phyloP scores from a whole-genome alignment of 495 filamentous ascomycete genomes.

The Hypoxylon fragiforme region DNA sequence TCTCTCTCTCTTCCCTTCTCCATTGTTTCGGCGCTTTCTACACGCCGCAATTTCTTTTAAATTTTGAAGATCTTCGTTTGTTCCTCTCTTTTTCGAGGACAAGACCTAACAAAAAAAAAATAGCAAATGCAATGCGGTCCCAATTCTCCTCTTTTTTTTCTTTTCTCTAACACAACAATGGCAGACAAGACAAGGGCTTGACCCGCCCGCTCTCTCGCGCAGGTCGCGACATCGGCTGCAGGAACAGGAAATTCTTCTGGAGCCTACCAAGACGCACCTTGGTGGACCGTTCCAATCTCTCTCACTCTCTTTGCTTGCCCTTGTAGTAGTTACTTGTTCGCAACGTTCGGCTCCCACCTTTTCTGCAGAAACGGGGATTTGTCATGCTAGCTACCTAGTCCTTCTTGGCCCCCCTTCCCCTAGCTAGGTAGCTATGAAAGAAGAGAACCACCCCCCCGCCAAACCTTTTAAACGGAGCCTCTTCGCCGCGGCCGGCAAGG shows the following conservation, averaged over 20 bases:
- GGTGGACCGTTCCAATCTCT: constrained; percentile 15
- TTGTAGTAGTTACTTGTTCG: not conserved
- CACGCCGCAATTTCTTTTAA: not conserved
- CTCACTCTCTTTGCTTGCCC: not conserved
- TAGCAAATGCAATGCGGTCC: no score
- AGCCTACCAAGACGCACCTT: constrained; percentile 16
- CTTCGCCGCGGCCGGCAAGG: constrained; percentile 17
- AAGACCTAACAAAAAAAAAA: no score
- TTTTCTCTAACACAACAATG: no score
- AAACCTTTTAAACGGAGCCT: constrained; percentile 26
- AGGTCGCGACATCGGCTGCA: constrained; percentile 36
- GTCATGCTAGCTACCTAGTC: constrained; percentile 8
- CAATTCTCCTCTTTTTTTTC: no score
- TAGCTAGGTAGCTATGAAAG: no score
- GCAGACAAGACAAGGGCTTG: not conserved
- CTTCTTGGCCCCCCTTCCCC: constrained; percentile 7
- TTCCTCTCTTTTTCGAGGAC: not conserved
- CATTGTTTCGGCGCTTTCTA: not conserved
- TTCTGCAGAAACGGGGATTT: constrained; percentile 12
- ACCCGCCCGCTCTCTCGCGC: constrained; percentile 18
- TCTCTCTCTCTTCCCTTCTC: not conserved
- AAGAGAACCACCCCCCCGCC: no score
- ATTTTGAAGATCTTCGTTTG: not conserved
- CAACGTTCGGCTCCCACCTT: no score
- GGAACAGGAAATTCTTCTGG: constrained; percentile 19